A percentile compares a stretch with the other conserved stretches of the same genome.
Conservation (phyloP, 2,329 filamentous ascomycete species). For the Hyphodiscus sp. region DNA sequence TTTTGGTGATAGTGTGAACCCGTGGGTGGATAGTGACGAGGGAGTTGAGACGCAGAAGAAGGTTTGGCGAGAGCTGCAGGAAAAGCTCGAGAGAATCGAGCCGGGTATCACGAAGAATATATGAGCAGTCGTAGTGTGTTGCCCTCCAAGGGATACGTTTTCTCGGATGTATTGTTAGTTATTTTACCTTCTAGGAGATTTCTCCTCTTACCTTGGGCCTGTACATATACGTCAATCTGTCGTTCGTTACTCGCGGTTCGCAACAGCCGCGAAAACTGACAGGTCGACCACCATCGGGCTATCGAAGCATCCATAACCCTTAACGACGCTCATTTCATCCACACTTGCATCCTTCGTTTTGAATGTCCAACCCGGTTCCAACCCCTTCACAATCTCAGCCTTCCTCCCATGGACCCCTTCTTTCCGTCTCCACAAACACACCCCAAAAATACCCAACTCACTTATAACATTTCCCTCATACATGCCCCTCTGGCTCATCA, state of each 20-base stretch:
- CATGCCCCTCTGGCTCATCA: conserved; percentile 30
- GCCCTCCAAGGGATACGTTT: no score
- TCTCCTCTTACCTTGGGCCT: no score
- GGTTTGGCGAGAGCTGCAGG: conserved; percentile 17
- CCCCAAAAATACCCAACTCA: conserved; percentile 38
- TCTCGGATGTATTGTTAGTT: no score
- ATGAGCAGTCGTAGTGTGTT: background rate
- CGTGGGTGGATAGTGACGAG: conserved; percentile 8
- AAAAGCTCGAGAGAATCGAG: conserved; percentile 10
- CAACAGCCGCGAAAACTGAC: background rate
- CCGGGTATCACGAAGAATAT: conserved; percentile 13
- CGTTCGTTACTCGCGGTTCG: background rate
- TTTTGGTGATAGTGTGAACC: conserved; percentile 2
- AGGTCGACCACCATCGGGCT: conserved; percentile 30
- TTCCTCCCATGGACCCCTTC: background rate
- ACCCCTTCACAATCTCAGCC: conserved; percentile 15
- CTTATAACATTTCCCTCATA: conserved; percentile 34
- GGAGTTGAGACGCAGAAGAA: conserved; percentile 10
- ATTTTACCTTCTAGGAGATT: background rate
- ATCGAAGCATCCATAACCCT: conserved; percentile 41
- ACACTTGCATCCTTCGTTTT: conserved; percentile 36
- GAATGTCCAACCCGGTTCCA: conserved; percentile 32
- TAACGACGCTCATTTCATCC: conserved; percentile 42
- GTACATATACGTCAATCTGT: no score
- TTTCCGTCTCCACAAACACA: conserved; percentile 32